Evolutionary conservation across 192 early-diverging fungal genomes (phyloP).

Genomic region (Phlyctochytrium arcticum): DNA sequence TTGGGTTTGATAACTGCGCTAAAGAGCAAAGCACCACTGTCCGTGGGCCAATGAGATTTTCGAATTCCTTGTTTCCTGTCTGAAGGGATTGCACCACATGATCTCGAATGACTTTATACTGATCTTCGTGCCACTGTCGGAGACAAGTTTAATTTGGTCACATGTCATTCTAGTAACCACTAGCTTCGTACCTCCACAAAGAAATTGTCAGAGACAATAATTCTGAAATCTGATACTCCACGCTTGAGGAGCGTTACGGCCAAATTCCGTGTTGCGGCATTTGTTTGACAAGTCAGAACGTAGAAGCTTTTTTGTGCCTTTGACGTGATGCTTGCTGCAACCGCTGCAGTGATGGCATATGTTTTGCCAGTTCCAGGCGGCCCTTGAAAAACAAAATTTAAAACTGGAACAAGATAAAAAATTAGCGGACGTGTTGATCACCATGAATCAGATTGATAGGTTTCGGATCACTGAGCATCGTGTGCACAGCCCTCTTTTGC

Average conservation of each 20-base stretch:
- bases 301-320: slow-evolving; percentile 7
- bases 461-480: slow-evolving; percentile 6
- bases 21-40: slow-evolving; percentile 16
- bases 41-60: slow-evolving; percentile 4
- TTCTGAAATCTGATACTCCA: slow-evolving; percentile 9
- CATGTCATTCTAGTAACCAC: neutral
- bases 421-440: neutral
- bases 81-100: slow-evolving; percentile 5
- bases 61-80: neutral
- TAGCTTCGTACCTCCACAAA: slow-evolving; percentile 11
- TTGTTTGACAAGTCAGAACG: slow-evolving; percentile 18
- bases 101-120: slow-evolving; percentile 9
- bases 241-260: slow-evolving; percentile 15
- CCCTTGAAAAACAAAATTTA: neutral
- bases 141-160: neutral
- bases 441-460: slow-evolving; percentile 6
- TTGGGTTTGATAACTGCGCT: slow-evolving; percentile 8
- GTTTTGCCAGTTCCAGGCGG: slow-evolving; percentile 15
- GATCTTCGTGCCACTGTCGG: slow-evolving; percentile 16
- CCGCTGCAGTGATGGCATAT: slow-evolving; percentile 10
- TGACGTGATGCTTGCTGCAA: slow-evolving; percentile 12
- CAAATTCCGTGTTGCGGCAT: slow-evolving; percentile 16
- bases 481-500: neutral
- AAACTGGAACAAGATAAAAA: too few species aligned
- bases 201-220: slow-evolving; percentile 9